These are phyloP conservation scores for Vachellia collinsii DNA, from an alignment of 306 rosid species.

Conservation along the genomic window DNA sequence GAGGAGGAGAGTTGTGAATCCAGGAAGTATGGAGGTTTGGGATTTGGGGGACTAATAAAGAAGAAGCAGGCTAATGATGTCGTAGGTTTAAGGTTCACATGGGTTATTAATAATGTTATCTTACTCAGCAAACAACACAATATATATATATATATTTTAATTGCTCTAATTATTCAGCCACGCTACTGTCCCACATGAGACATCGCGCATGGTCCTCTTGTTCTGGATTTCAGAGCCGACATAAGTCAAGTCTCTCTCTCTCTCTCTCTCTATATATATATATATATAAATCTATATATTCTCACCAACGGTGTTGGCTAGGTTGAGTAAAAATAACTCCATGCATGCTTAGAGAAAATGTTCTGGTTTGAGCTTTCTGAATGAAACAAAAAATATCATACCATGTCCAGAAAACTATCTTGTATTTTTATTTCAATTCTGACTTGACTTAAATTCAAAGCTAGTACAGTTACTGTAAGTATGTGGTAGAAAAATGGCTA, in stretches of 20 bases:
- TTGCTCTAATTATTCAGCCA: constrained; percentile 24
- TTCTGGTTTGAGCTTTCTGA: neutral
- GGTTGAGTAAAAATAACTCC: neutral
- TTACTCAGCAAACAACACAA: neutral
- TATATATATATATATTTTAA: neutral
- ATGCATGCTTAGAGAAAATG: constrained; percentile 19
- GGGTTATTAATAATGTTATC: constrained; percentile 30
- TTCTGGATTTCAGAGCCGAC: constrained; percentile 4
- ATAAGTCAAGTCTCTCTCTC: neutral
- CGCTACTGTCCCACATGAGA: constrained; percentile 5
- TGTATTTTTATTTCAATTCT: neutral
- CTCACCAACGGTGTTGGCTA: neutral
- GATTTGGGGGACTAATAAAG: constrained; percentile 14
- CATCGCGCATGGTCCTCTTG: constrained; percentile 39
- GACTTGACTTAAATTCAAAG: neutral
- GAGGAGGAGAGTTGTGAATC: neutral
- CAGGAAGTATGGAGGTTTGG: constrained; percentile 31
- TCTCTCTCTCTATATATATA: constrained; percentile 1
- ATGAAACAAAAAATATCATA: neutral
- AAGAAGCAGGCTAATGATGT: constrained; percentile 1
- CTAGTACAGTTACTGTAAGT: neutral
- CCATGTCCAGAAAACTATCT: neutral
- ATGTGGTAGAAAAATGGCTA: neutral
- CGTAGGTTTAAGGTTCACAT: constrained; percentile 1
- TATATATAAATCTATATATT: too few species aligned